Evolutionary conservation across 768 basidiomycete genomes (phyloP), one percentile per base, ranked within the genome.

Genomic region (Pleurotus salmoneostramineus): DNA sequence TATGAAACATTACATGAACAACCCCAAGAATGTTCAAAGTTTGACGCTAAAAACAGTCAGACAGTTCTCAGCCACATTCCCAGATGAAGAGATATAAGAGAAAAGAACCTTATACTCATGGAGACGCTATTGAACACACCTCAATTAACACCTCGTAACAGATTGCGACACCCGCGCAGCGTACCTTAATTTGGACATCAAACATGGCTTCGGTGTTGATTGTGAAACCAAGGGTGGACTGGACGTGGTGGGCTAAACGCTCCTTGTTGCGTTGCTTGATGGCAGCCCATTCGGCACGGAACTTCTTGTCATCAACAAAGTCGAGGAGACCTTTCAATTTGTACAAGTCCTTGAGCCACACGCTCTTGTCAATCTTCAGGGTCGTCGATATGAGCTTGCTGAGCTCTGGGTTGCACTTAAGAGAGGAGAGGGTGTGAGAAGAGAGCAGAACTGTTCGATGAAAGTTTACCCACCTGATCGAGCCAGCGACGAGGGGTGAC

Each of bases 401-500:
- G 44, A 98, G 82, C 47, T 83, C 78, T 6, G 94, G 93, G 76
- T 99, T 99, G 79, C 94, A 95, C 84, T 88, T 37, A 42, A 10
- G 21, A 3, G 17, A 14, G 4, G 32, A 14, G 11, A 27, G 48
- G 11, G 11, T 12, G 54, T 42, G 27, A 42, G 42, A 55, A 17
- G 21, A 27, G 21, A 27, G 21, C 21, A 27, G 21, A 27, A 49
- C 49, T 37, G 33, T 5, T 34, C 21, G 46, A 6, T 52, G 17
- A 6, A 56, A 21, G 40, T 14, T 36, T 11, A 58, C 12, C 5
- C 37, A 82, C 83, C 69, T 90, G 89, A 63, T 93, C 89, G 50
- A 95, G 84, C 93, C 92, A 97, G 61, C 96, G 84, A 62, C 96
- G 90, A 50, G 92, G 93, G 17, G 94, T 97, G 61, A 97, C 88